Evolutionary conservation across 2,329 filamentous ascomycete species (phyloP), one percentile per base, ranked within the genome.

Genomic region (Clarireedia hainanense): DNA sequence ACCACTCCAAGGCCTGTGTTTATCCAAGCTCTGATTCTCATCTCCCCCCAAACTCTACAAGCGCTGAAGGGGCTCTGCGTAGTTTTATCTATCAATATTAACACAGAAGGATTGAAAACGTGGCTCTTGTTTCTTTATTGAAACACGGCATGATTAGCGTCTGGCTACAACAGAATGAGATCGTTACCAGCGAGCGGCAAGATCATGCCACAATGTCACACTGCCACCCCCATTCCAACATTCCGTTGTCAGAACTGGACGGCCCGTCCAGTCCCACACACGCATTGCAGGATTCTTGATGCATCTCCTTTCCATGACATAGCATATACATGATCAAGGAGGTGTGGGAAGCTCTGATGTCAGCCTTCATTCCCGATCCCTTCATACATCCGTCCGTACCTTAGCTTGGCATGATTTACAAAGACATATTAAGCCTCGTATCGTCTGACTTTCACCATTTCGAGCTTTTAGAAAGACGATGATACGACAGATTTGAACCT

Each of bases 181-280:
- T 54, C 51, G 51, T 47, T 54, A 54, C 51, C 43, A 49, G 20
- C 23, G 20, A 54, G 45, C 34, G 30, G 45, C 47, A 50, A 50
- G 52, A 55, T 55, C 52, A 55, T 55, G 52, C 52, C 47, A 55
- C 52, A 50, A 37, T 50, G 45, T n/a, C 51, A 54, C 39, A 42
- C 39, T 42, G 39, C 39, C 39, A 42, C 39, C 39, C 39, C 26
- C 46, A 55, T 55, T 55, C 37, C 42, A 34, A 54, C 36, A 54
- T 50, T 50, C 45, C 24, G 45, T 49, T 50, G 52, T 54, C 52
- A 50, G 51, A 52, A 54, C 45, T 42, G 52, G 52, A 49, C 52
- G 52, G 52, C 34, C 52, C 52, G 47, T 55, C 37, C 52, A 50
- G 47, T 50, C 42, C 24, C 20, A n/a, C 36, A 50, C 47, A 50